Evolutionary conservation across 495 filamentous ascomycete genomes (phyloP), one percentile per base, ranked within the genome.

Genomic region (Poronia punctata): DNA sequence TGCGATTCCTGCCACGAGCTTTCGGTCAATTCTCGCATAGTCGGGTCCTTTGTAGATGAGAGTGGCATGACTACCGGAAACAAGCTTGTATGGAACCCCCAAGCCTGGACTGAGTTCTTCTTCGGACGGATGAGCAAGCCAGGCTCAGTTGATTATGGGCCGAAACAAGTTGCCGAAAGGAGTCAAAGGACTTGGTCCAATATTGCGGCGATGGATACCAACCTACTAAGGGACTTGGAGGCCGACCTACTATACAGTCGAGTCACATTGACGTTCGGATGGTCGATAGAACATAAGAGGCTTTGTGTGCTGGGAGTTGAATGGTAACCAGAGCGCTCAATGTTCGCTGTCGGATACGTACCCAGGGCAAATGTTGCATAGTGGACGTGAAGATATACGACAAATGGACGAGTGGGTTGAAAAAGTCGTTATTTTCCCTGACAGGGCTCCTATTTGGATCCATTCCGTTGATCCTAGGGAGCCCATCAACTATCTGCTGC

Each of bases 41-140:
- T 80, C 25, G 73, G 73, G 10, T 54, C 60, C 3, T 46, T 81
- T 3, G 38, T 72, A 14, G 77, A 81, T 49, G 77, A 81, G 54
- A 79, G 73, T 7, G 75, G 70, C 3, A 59, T 52, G 27, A 60
- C 76, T 19, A 43, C 50, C 3, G 33, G 59, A 0, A 65, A 66
- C 0, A 78, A 77, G 52, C 52, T 80, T 2, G 52, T 79, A 12
- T 75, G 76, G 63, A 66, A 62, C 17, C 52, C 66, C 9, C 24
- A 48, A 8, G 76, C 75, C 3, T 81, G 74, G 74, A 57, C 62
- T 12, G 61, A 76, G 28, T 52, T 81, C 3, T 59, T 80, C 20
- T 71, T 70, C 3, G 71, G 9, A 54, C 46, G 4, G 33, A 54
- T 16, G 21, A 33, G 18, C 5, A 41, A 39, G 19, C n/a, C 26